A percentile compares a stretch with the other conserved stretches of the same genome.
Conservation (phyloP, 768 basidiomycete genomes). For the Auricularia sp. region DNA sequence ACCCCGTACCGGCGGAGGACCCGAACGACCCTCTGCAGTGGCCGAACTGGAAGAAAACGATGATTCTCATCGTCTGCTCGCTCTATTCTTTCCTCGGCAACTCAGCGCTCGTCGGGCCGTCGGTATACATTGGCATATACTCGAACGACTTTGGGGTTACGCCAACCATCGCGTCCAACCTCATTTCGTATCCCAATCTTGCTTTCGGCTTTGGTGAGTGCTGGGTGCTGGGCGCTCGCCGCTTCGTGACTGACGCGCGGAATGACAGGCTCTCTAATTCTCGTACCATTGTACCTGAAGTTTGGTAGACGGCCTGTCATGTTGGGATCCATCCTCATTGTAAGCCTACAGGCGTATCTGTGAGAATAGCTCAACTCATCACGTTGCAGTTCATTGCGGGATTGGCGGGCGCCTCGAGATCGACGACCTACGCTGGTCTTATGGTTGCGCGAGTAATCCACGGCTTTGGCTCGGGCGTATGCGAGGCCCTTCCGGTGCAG, state of each 20-base stretch:
- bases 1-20: slow-evolving; percentile 6
- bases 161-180: not conserved
- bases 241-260: too few relatives aligned
- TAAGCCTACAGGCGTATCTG: not conserved
- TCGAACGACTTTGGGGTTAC: slow-evolving; percentile 1
- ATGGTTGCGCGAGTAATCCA: slow-evolving; percentile 5
- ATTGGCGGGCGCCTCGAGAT: not conserved
- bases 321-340: slow-evolving; percentile 1
- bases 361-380: not conserved
- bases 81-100: slow-evolving; percentile 5
- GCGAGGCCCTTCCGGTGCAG: slow-evolving; percentile 4
- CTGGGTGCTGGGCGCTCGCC: too few relatives aligned
- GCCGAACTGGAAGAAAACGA: slow-evolving; percentile 5
- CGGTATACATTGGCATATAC: slow-evolving; percentile 6
- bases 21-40: slow-evolving; percentile 8
- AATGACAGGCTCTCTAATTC: not conserved
- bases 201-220: slow-evolving; percentile 2
- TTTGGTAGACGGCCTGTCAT: slow-evolving; percentile 4
- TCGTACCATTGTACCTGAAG: slow-evolving; percentile 6
- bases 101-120: slow-evolving; percentile 1
- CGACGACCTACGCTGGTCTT: slow-evolving; percentile 3
- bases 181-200: slow-evolving; percentile 4
- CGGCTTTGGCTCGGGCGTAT: slow-evolving; percentile 5
- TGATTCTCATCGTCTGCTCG: slow-evolving; percentile 6
- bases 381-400: slow-evolving; percentile 1